These are phyloP conservation scores for Phyllosticta ampelicida DNA, from an alignment of 2,329 filamentous ascomycete genomes.

Conservation along the genomic window DNA sequence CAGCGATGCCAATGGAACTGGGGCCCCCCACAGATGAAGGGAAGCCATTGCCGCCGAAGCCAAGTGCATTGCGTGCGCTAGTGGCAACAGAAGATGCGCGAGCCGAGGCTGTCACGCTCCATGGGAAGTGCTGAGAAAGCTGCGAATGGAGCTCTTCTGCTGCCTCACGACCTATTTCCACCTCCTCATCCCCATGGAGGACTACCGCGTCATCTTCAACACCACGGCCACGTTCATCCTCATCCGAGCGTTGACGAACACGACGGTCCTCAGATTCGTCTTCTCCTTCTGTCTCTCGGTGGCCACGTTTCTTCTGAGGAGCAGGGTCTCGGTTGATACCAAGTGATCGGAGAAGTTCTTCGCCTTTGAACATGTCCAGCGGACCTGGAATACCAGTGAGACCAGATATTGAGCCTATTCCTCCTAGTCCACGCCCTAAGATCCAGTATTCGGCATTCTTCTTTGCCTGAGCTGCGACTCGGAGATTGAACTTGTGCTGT, in stretches of 20 bases:
- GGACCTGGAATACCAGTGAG: constrained; percentile 35
- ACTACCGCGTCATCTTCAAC: neutral
- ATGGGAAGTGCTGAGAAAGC: constrained; percentile 54
- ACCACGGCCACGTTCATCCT: constrained; percentile 25
- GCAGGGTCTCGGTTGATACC: constrained; percentile 21
- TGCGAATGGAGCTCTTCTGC: constrained; percentile 57
- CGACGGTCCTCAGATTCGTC: constrained; percentile 21
- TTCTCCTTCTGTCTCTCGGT: constrained; percentile 24
- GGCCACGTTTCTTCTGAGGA: constrained; percentile 22
- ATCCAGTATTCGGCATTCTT: constrained; percentile 54
- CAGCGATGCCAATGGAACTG: constrained; percentile 20
- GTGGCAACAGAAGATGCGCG: constrained; percentile 39
- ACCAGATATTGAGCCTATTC: constrained; percentile 39
- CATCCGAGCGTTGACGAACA: constrained; percentile 22
- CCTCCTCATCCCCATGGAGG: constrained; percentile 28
- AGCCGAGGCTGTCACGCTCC: constrained; percentile 51
- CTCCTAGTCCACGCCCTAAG: constrained; percentile 45
- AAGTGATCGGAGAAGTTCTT: constrained; percentile 40
- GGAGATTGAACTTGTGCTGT: constrained; percentile 35
- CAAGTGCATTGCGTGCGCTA: constrained; percentile 30
- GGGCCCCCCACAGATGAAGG: constrained; percentile 23
- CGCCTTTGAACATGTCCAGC: constrained; percentile 49
- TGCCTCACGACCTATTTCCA: constrained; percentile 62
- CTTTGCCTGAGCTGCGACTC: constrained; percentile 40
- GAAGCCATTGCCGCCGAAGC: constrained; percentile 21